Conservation (phyloP, 1,284 basidiomycete genomes). For the Ustilago tritici region DNA sequence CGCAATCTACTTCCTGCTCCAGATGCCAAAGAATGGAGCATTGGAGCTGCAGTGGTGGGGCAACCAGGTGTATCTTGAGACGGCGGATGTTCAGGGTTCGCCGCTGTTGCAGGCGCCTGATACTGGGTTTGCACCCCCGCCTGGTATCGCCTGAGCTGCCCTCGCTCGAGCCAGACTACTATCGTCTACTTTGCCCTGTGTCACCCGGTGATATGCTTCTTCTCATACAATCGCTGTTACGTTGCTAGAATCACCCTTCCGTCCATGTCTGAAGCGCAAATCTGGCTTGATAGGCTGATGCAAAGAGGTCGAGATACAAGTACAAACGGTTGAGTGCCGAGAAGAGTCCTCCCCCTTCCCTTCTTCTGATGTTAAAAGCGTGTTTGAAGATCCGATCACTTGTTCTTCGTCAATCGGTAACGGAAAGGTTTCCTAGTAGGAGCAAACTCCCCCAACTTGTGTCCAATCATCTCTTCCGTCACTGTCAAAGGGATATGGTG, state of each 20-base stretch:
- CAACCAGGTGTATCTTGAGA: constrained; percentile 60
- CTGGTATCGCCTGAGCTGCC: constrained; percentile 15
- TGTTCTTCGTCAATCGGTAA: constrained; percentile 65
- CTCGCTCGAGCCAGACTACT: no score
- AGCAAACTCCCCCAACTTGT: constrained; percentile 95
- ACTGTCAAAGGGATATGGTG: constrained; percentile 86
- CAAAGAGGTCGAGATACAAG: constrained; percentile 37
- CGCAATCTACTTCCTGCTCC: constrained; percentile 45
- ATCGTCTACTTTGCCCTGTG: no score
- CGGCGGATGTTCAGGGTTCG: constrained; percentile 35
- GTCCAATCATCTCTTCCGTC: constrained; percentile 97
- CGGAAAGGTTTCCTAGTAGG: constrained; percentile 79
- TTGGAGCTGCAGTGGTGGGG: constrained; percentile 60
- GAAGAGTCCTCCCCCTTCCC: background rate
- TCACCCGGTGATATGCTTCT: background rate
- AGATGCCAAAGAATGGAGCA: constrained; percentile 41
- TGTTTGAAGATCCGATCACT: constrained; percentile 21
- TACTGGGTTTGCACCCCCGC: constrained; percentile 36
- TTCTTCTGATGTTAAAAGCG: background rate
- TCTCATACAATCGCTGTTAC: background rate
- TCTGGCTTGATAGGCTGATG: background rate
- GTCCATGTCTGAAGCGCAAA: constrained; percentile 1
- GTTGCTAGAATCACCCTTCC: background rate
- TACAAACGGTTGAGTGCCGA: constrained; percentile 22
- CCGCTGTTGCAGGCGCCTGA: constrained; percentile 23